Conservation (phyloP, 2,329 filamentous ascomycete genomes). For the Colletotrichum plurivorum region DNA sequence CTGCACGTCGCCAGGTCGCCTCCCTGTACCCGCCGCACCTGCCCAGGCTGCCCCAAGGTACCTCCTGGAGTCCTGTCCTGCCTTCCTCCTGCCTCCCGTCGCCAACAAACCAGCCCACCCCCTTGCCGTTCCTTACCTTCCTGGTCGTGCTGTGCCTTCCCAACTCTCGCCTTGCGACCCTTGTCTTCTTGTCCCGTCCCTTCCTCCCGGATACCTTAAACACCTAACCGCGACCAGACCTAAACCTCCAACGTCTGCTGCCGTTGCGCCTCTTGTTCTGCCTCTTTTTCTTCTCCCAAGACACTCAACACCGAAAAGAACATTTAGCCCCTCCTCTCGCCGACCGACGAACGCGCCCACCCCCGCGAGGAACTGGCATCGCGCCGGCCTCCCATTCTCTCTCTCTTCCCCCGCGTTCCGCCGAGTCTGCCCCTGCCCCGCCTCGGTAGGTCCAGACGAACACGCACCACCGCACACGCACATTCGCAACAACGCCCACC, state of each 20-base stretch:
- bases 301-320: not conserved
- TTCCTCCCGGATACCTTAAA: conserved; percentile 41
- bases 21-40: conserved; percentile 12
- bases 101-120: conserved; percentile 10
- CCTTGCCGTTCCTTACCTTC: conserved; percentile 35
- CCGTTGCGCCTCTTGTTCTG: not conserved
- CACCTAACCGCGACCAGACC: conserved; percentile 15
- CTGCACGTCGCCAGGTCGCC: conserved; percentile 23
- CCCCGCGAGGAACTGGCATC: conserved; percentile 31
- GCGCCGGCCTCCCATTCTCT: conserved; percentile 20
- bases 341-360: conserved; percentile 1
- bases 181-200: conserved; percentile 35
- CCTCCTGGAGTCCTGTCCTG: conserved; percentile 6
- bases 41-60: not conserved
- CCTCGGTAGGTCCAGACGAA: conserved; percentile 6
- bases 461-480: no score
- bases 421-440: conserved; percentile 37
- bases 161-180: conserved; percentile 31
- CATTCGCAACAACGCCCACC: not conserved
- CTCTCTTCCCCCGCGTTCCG: conserved; percentile 1
- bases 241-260: conserved; percentile 3
- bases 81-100: not conserved
- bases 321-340: not conserved
- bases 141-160: conserved; percentile 22
- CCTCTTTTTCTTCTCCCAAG: not conserved